Evolutionary conservation across 2,329 filamentous ascomycete species (phyloP), one percentile per base, ranked within the genome.

Genomic region (Chrysoporthe puriensis): DNA sequence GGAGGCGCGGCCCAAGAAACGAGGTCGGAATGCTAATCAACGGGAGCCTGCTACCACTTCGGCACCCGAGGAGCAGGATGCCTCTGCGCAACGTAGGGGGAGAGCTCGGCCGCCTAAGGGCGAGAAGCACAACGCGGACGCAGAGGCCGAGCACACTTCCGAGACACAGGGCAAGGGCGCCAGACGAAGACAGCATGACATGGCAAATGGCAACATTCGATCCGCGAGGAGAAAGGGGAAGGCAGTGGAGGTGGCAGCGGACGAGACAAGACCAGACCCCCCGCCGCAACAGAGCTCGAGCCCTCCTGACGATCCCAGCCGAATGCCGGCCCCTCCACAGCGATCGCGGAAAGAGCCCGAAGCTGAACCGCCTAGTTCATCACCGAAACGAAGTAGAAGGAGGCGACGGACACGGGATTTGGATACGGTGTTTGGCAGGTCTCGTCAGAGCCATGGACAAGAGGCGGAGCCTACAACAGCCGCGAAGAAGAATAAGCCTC

Each of bases 231-330:
- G 42, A 3, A 62, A 57, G 44, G 72, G 64, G 8, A 71, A 72
- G 64, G 64, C 59, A 21, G 42, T 63, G 1, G 73, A 71, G 66
- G 36, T 62, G 18, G 36, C 13, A 56, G 74, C 70, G 54, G 75
- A 75, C 32, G 74, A 75, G 16, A 11, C 46, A 21, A 44, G 26
- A 14, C 14, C 9, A 18, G 16, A 46, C 2, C 1, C 4, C 4
- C 3, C 36, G 36, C 14, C 36, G n/a, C 46, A 36, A 62, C 34
- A 56, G 6, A 9, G 13, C 18, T 60, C 63, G n/a, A 54, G 26
- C 57, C 46, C 46, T 63, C 61, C 36, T 11, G 40, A 40, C 1
- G 48, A 63, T 14, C 44, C 61, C 13, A 56, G 32, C 6, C 34
- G 6, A 9, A 63, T 54, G 36, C 32, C 60, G 14, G 36, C 61